Percentiles rank a stretch among this genome's conserved stretches.
phyloP scores from a whole-genome alignment of 257 asterid genomes.

The Nicotiana attenuata region DNA sequence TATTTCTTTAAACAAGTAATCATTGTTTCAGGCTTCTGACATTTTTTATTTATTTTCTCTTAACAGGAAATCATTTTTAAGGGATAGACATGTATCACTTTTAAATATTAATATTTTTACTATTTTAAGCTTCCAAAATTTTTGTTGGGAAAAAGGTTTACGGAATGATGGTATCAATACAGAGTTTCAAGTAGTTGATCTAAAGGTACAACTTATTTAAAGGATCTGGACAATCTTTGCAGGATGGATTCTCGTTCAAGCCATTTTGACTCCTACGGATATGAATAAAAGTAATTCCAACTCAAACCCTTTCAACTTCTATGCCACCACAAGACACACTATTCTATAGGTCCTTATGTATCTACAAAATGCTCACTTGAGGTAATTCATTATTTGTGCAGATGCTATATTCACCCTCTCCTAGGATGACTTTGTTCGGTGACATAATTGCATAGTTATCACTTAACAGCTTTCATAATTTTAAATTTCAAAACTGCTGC shows the following conservation, averaged over 20 bases:
- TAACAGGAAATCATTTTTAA: background rate
- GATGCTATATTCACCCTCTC: background rate
- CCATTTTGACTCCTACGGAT: background rate
- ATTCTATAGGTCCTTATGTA: background rate
- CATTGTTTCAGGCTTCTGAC: background rate
- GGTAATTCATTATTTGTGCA: background rate
- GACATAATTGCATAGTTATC: background rate
- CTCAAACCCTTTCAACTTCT: background rate
- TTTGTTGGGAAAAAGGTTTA: background rate
- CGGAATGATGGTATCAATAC: background rate
- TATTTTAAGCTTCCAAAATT: background rate
- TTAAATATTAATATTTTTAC: background rate
- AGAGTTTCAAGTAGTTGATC: background rate
- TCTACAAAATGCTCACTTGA: background rate
- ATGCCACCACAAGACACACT: background rate
- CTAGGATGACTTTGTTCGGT: background rate
- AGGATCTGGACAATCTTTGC: background rate
- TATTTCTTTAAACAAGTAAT: background rate
- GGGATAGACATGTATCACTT: background rate
- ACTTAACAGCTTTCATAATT: background rate
- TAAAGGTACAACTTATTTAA: background rate
- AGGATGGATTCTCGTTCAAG: background rate
- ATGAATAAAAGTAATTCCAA: background rate
- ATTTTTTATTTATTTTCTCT: background rate
- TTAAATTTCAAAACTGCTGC: background rate